Evolutionary conservation across 2,329 filamentous ascomycete genomes (phyloP), one percentile per base, ranked within the genome.

Genomic region (Colletotrichum navitas): DNA sequence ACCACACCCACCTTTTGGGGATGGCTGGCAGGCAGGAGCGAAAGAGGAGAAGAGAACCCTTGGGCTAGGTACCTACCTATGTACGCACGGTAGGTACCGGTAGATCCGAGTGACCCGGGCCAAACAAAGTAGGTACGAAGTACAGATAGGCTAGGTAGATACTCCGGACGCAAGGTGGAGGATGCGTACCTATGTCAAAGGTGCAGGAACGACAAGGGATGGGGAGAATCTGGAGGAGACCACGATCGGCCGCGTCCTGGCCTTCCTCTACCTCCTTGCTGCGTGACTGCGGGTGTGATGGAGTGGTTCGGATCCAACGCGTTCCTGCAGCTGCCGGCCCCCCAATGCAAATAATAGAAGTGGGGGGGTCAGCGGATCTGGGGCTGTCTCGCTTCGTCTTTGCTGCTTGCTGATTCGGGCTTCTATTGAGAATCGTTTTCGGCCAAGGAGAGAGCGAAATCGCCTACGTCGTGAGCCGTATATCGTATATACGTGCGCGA

Each of bases 261-360:
- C 43, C 39, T 36, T 58, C 47, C 47, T 65, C 34, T 45, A 26
- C n/a, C n/a, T 43, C 1, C 14, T 24, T 36, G 36, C 10, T 59
- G 61, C 61, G 32, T 29, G 34, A 41, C 36, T 41, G 11, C 2
- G 12, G 12, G 47, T 16, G n/a, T 29, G 47, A 26, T 26, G 47
- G 8, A 21, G 32, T 52, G 45, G 60, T 62, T 62, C 34, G 60
- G 60, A 52, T 29, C 60, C 34, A 51, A 36, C 32, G 59, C 45
- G 59, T 51, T 62, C 45, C 59, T 62, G 59, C 59, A 62, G 59
- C 59, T 26, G 34, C 32, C 16, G 32, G 29, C 10, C 32, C 52
- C 32, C 52, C 6, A 24, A 6, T 39, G 21, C 29, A n/a, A 32
- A 24, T 21, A n/a, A n/a, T 16, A 29, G 21, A 24, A 32, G 58